Percentiles rank a stretch among this genome's conserved stretches.
Evolutionary conservation across 78 protist species (phyloP).

Genomic region (Parvularia atlantis): DNA sequence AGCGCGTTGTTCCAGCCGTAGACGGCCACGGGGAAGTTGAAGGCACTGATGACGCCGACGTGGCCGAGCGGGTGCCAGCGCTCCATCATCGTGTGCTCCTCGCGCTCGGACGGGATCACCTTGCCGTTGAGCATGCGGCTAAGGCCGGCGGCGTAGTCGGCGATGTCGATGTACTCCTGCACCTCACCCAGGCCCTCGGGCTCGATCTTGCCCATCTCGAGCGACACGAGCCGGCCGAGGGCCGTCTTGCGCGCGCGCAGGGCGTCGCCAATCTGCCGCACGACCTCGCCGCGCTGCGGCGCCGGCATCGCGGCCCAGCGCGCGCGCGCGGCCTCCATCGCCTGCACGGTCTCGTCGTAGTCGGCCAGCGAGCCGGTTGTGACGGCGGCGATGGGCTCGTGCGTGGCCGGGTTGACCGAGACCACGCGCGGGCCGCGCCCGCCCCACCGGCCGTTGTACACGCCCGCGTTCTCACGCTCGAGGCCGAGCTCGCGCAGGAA

Average conservation of each 20-base stretch:
- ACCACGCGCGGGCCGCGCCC: neutral
- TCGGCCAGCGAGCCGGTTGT: neutral
- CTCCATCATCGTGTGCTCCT: slow-evolving; percentile 62
- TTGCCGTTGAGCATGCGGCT: slow-evolving; percentile 61
- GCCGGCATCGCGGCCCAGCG: slow-evolving; percentile 27
- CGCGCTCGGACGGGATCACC: slow-evolving; percentile 74
- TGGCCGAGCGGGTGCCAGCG: slow-evolving; percentile 83
- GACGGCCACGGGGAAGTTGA: slow-evolving; percentile 90
- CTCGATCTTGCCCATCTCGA: slow-evolving; percentile 84
- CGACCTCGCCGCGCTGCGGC: slow-evolving; percentile 83
- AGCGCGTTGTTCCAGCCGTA: slow-evolving; percentile 80
- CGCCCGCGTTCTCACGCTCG: neutral
- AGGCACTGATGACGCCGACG: slow-evolving; percentile 82
- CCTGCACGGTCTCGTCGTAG: neutral
- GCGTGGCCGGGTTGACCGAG: neutral
- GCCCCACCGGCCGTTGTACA: neutral
- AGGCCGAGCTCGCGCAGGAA: neutral
- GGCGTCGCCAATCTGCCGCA: slow-evolving; percentile 63
- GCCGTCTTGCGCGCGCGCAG: slow-evolving; percentile 46
- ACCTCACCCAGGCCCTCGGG: slow-evolving; percentile 83
- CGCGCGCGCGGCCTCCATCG: neutral
- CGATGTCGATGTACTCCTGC: slow-evolving; percentile 80
- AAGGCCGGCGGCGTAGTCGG: slow-evolving; percentile 81
- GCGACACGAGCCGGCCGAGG: slow-evolving; percentile 64
- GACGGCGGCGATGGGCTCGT: neutral